These are phyloP conservation scores for Tolypocladium tropicale DNA, from an alignment of 2,329 filamentous ascomycete species.

Conservation along the genomic window DNA sequence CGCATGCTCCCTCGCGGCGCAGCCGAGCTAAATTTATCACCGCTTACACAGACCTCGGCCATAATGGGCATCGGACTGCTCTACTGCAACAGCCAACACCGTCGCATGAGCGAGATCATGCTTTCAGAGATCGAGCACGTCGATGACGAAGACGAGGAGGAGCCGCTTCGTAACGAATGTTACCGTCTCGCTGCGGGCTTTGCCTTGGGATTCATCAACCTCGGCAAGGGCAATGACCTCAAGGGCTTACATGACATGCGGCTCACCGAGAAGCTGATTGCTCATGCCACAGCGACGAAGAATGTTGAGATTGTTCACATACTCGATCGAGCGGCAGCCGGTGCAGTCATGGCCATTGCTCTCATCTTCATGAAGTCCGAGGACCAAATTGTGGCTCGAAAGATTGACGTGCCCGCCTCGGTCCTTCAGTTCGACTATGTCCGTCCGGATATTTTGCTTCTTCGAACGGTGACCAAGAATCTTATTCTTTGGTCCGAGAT, in stretches of 20 bases:
- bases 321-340: constrained; percentile 83
- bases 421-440: constrained; percentile 91
- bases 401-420: constrained; percentile 88
- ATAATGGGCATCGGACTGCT: constrained; percentile 94
- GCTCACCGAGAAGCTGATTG: constrained; percentile 77
- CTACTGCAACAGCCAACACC: constrained; percentile 91
- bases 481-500: constrained; percentile 90
- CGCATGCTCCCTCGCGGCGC: constrained; percentile 87
- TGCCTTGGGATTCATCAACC: constrained; percentile 85
- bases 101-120: constrained; percentile 98
- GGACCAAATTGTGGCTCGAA: constrained; percentile 74
- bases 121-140: constrained; percentile 90
- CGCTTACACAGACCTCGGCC: constrained; percentile 87
- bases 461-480: constrained; percentile 82
- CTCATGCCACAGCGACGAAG: constrained; percentile 78
- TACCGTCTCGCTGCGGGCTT: constrained; percentile 93
- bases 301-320: constrained; percentile 88
- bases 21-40: constrained; percentile 87
- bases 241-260: constrained; percentile 89
- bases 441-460: constrained; percentile 80
- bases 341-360: constrained; percentile 81
- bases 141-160: constrained; percentile 70
- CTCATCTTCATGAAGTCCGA: constrained; percentile 97
- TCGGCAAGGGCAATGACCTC: constrained; percentile 81
- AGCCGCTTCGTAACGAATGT: constrained; percentile 83